Percentiles rank a stretch among this genome's conserved stretches.
These are phyloP conservation scores for Fraxinus paxiana DNA, from an alignment of 305 asterid genomes.

Conservation along the genomic window DNA sequence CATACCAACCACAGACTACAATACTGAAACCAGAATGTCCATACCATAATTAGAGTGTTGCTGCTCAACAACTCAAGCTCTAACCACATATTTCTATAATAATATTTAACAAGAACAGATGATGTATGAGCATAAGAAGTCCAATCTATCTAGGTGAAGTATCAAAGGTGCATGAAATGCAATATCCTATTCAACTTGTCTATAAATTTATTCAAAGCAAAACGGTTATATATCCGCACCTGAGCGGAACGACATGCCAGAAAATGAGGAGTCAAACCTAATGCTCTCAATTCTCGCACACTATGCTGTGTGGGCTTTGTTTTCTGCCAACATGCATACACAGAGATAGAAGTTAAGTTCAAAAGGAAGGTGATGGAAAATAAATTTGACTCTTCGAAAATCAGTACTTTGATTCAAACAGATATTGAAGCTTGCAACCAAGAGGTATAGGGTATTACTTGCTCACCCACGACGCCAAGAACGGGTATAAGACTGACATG, in stretches of 20 bases:
- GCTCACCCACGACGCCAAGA: slow-evolving; percentile 91
- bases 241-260: slow-evolving; percentile 89
- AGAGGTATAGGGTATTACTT: slow-evolving; percentile 47
- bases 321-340: slow-evolving; percentile 50
- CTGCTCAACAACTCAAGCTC: background rate
- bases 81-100: background rate
- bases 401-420: background rate
- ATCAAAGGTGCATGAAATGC: background rate
- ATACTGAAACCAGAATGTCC: background rate
- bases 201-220: background rate
- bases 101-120: background rate
- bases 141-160: slow-evolving; percentile 1
- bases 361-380: background rate
- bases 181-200: slow-evolving; percentile 7
- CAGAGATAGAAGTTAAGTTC: slow-evolving; percentile 11
- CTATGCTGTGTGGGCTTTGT: slow-evolving; percentile 97
- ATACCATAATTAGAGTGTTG: background rate
- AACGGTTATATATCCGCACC: slow-evolving; percentile 37
- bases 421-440: slow-evolving; percentile 2
- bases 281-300: slow-evolving; percentile 85
- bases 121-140: background rate
- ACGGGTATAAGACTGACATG: slow-evolving; percentile 94
- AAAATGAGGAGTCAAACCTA: slow-evolving; percentile 89
- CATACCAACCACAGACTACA: background rate
- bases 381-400: background rate